A percentile compares a stretch with the other conserved stretches of the same genome.
Conservation (phyloP, 1,139 yeast species). For the Ogataea hybrid region DNA sequence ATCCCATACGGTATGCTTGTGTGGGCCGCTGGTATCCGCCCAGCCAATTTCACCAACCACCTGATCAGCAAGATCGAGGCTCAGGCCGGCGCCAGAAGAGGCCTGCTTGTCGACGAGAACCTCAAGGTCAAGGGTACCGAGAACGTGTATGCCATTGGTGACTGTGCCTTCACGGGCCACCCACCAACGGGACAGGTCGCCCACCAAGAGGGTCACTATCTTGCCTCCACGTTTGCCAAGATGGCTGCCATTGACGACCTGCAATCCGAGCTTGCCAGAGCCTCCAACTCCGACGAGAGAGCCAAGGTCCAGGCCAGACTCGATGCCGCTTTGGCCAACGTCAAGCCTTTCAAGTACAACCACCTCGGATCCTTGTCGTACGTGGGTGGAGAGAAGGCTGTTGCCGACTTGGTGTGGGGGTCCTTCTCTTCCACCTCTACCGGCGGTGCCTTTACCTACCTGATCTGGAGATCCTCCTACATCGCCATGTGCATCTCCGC, state of each 20-base stretch:
- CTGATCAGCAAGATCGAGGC: conserved; percentile 70
- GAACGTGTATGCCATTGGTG: conserved; percentile 88
- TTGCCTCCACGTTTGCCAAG: conserved; percentile 69
- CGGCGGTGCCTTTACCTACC: conserved; percentile 84
- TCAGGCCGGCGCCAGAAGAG: conserved; percentile 87
- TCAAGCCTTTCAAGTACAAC: conserved; percentile 60
- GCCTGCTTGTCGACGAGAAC: conserved; percentile 79
- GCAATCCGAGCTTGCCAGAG: conserved; percentile 40
- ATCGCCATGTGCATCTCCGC: conserved; percentile 89
- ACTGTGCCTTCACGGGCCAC: conserved; percentile 85
- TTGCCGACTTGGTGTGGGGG: conserved; percentile 89
- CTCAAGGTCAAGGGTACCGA: conserved; percentile 81
- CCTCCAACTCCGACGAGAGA: conserved; percentile 39
- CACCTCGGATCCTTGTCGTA: conserved; percentile 78
- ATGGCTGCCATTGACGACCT: conserved; percentile 67
- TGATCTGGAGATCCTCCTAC: conserved; percentile 94
- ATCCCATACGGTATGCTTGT: conserved; percentile 90
- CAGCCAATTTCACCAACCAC: conserved; percentile 70
- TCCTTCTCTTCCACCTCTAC: conserved; percentile 78
- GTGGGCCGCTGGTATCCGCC: conserved; percentile 98
- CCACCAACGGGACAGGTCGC: conserved; percentile 99
- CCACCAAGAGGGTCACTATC: conserved; percentile 85
- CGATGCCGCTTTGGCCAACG: conserved; percentile 37
- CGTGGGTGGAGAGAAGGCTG: conserved; percentile 89
- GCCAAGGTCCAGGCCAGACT: conserved; percentile 34